Conservation (phyloP, 1,284 basidiomycete genomes). For the Cutaneotrichosporon sp. region DNA sequence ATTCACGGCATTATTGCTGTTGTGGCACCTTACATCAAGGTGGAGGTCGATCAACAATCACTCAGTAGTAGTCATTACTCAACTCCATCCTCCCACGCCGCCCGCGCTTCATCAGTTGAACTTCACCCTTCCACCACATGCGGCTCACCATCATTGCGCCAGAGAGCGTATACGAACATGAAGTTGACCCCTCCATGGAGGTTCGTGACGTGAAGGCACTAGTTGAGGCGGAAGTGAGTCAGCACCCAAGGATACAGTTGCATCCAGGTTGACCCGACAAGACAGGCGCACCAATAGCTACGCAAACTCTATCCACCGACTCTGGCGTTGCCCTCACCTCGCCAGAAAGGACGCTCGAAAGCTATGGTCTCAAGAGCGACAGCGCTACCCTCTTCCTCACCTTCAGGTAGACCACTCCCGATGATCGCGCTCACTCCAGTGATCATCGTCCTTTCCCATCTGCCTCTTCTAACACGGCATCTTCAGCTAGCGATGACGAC, state of each 20-base stretch:
- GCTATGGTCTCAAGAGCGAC: conserved; percentile 36
- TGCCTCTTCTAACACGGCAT: not conserved
- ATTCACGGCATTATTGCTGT: not conserved
- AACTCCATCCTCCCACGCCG: not conserved
- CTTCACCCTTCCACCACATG: conserved; percentile 53
- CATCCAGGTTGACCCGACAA: conserved; percentile 6
- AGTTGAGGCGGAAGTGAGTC: conserved; percentile 76
- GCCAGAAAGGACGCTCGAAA: conserved; percentile 28
- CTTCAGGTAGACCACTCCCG: conserved; percentile 40
- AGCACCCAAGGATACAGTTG: not conserved
- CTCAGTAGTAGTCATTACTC: not conserved
- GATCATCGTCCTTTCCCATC: conserved; percentile 61
- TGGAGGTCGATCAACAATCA: conserved; percentile 9
- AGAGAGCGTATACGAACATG: conserved; percentile 69
- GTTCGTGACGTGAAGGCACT: conserved; percentile 83
- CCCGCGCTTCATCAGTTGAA: too few species aligned
- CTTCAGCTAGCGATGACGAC: conserved; percentile 59
- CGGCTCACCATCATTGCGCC: conserved; percentile 70
- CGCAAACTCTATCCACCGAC: conserved; percentile 34
- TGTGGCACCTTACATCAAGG: too few species aligned
- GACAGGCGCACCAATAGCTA: conserved; percentile 27
- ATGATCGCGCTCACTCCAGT: not conserved
- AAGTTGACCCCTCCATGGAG: conserved; percentile 81
- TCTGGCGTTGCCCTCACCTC: conserved; percentile 35
- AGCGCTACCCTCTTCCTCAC: conserved; percentile 40